phyloP scores from a whole-genome alignment of 768 basidiomycete species.

The Sistotremastrum niveocremeum region DNA sequence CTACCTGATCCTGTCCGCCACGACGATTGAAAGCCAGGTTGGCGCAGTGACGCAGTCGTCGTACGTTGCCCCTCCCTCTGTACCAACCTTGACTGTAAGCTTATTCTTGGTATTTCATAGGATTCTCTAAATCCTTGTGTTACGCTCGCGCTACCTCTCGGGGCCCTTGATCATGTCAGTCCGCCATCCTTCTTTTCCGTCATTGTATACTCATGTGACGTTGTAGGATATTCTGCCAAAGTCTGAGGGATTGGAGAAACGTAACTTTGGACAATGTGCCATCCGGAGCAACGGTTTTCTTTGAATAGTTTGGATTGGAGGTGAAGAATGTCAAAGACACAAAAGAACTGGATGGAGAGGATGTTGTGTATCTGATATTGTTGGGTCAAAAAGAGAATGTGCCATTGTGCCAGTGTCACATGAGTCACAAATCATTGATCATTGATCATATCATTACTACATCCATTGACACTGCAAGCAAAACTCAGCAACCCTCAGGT shows the following conservation, averaged over 20 bases:
- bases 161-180: constrained; percentile 59
- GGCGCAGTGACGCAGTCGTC: constrained; percentile 47
- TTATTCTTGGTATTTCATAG: constrained; percentile 17
- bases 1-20: constrained; percentile 55
- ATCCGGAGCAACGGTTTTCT: constrained; percentile 48
- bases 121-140: constrained; percentile 72
- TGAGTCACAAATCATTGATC: too few species aligned
- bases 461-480: too few species aligned
- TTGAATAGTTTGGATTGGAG: constrained; percentile 10
- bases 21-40: constrained; percentile 56
- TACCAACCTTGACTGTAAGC: background rate
- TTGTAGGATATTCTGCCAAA: constrained; percentile 56
- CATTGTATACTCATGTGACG: background rate
- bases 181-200: background rate
- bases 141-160: constrained; percentile 59
- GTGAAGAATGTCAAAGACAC: too few species aligned
- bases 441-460: too few species aligned
- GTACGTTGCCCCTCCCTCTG: constrained; percentile 22
- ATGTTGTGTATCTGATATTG: too few species aligned
- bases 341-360: too few species aligned
- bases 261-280: constrained; percentile 50
- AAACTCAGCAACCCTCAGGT: too few species aligned
- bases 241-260: constrained; percentile 45
- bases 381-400: too few species aligned
- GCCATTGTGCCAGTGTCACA: too few species aligned